A percentile compares a stretch with the other conserved stretches of the same genome.
phyloP scores from a whole-genome alignment of 768 basidiomycete genomes.

The Tremella fuciformis region DNA sequence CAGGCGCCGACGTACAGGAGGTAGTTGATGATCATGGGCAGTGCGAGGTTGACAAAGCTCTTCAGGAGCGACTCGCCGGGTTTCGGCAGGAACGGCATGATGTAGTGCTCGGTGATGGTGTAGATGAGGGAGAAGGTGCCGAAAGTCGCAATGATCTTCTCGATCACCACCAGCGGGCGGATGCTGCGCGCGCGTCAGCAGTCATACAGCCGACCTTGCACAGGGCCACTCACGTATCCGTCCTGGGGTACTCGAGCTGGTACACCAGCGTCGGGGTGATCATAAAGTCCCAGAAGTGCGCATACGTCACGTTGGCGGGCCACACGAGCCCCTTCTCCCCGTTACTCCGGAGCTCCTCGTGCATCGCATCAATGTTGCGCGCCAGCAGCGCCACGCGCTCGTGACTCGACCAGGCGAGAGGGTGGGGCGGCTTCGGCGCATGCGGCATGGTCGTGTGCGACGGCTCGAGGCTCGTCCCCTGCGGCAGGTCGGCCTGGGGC shows the following conservation, averaged over 20 bases:
- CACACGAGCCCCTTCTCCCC: constrained; percentile 66
- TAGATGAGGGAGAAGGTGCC: constrained; percentile 89
- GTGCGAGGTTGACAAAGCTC: constrained; percentile 75
- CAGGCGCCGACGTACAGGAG: constrained; percentile 63
- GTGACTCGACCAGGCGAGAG: constrained; percentile 67
- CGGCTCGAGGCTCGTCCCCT: constrained; percentile 49
- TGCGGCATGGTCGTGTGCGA: constrained; percentile 40
- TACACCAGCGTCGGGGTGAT: constrained; percentile 90
- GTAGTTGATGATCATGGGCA: constrained; percentile 73
- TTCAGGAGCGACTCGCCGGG: constrained; percentile 53
- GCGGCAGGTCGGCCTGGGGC: constrained; percentile 29
- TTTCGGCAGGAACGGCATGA: constrained; percentile 68
- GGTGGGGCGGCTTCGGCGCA: constrained; percentile 35
- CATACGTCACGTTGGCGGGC: constrained; percentile 78
- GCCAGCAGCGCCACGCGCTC: constrained; percentile 66
- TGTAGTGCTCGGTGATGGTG: constrained; percentile 84
- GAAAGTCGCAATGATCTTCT: constrained; percentile 77
- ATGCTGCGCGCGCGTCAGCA: constrained; percentile 42
- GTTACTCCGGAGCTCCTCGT: constrained; percentile 69
- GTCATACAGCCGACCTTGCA: not conserved
- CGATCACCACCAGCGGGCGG: constrained; percentile 71
- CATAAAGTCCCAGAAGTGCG: constrained; percentile 80
- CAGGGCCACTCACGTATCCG: constrained; percentile 62
- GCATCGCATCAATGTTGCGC: constrained; percentile 69
- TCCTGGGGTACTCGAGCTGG: constrained; percentile 92